These are phyloP conservation scores for Camillea tinctor DNA, from an alignment of 2,329 filamentous ascomycete genomes.

Conservation along the genomic window DNA sequence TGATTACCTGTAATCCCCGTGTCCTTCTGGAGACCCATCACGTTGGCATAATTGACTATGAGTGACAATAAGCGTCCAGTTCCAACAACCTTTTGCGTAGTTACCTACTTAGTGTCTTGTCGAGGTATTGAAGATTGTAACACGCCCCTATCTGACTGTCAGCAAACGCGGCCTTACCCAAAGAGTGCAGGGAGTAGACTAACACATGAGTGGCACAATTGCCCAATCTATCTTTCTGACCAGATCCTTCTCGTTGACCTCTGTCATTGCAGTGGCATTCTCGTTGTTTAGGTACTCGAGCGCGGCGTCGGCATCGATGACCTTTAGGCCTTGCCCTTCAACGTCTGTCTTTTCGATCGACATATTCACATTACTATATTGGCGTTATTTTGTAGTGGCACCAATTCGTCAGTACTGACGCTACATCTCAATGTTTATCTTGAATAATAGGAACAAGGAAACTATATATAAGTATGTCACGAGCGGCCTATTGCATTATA, in stretches of 20 bases:
- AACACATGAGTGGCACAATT: slow-evolving; percentile 32
- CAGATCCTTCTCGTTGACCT: slow-evolving; percentile 24
- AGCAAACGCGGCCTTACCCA: neutral
- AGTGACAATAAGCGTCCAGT: neutral
- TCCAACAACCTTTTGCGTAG: neutral
- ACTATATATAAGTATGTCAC: neutral
- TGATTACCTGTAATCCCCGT: slow-evolving; percentile 29
- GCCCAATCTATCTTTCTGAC: slow-evolving; percentile 31
- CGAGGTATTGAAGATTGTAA: slow-evolving; percentile 32
- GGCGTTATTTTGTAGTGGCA: neutral
- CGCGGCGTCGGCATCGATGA: slow-evolving; percentile 21
- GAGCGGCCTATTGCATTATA: neutral
- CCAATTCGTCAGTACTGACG: too few species aligned
- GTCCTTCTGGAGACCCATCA: slow-evolving; percentile 31
- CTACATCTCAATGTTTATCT: neutral
- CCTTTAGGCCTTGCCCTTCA: slow-evolving; percentile 12
- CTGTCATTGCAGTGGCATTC: slow-evolving; percentile 17
- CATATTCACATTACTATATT: slow-evolving; percentile 5
- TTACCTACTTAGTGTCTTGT: slow-evolving; percentile 28
- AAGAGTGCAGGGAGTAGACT: slow-evolving; percentile 2
- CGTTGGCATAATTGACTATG: slow-evolving; percentile 31
- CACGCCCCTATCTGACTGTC: slow-evolving; percentile 23
- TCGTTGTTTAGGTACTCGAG: slow-evolving; percentile 24
- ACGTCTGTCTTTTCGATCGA: slow-evolving; percentile 12
- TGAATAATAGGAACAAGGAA: neutral